Conservation (phyloP, 2,329 filamentous ascomycete species). For the Dothistroma pini region DNA sequence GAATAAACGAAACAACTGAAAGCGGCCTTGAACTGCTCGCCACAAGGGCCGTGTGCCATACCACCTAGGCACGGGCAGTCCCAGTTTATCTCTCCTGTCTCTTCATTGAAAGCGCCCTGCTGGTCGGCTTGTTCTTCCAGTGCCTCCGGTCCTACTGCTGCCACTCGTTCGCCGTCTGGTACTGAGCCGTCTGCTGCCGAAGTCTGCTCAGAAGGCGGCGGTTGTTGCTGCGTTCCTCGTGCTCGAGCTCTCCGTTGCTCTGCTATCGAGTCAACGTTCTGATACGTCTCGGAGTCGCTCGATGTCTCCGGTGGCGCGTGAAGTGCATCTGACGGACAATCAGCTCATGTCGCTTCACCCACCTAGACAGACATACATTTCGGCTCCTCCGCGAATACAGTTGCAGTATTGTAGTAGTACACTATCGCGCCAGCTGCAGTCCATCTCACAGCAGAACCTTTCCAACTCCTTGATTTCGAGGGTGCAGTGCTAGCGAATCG, state of each 20-base stretch:
- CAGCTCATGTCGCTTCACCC: conserved; percentile 7
- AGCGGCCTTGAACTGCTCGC: conserved; percentile 88
- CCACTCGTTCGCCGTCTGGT: conserved; percentile 23
- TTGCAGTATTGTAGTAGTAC: conserved; percentile 93
- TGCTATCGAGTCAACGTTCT: conserved; percentile 45
- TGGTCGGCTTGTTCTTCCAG: conserved; percentile 78
- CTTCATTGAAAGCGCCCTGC: conserved; percentile 93
- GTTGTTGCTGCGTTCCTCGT: conserved; percentile 19
- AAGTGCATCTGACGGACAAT: conserved; percentile 26
- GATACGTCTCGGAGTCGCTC: conserved; percentile 40
- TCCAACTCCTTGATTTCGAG: conserved; percentile 73
- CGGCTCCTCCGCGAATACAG: conserved; percentile 79
- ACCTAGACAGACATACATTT: conserved; percentile 54
- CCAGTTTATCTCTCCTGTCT: conserved; percentile 99
- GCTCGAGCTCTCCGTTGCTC: conserved; percentile 39
- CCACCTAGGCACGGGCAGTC: conserved; percentile 96
- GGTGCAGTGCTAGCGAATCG: conserved; percentile 56
- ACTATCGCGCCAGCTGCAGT: conserved; percentile 70
- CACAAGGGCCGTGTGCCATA: conserved; percentile 95
- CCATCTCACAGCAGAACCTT: conserved; percentile 69
- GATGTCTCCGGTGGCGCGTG: conserved; percentile 40
- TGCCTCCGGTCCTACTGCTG: conserved; percentile 45
- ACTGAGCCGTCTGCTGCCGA: conserved; percentile 12
- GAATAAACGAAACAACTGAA: conserved; percentile 99
- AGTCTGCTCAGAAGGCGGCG: conserved; percentile 1